Evolutionary conservation across 352 stramenopile genomes (phyloP), one percentile per base, ranked within the genome.

Genomic region (Globisporangium recalcitrans): DNA sequence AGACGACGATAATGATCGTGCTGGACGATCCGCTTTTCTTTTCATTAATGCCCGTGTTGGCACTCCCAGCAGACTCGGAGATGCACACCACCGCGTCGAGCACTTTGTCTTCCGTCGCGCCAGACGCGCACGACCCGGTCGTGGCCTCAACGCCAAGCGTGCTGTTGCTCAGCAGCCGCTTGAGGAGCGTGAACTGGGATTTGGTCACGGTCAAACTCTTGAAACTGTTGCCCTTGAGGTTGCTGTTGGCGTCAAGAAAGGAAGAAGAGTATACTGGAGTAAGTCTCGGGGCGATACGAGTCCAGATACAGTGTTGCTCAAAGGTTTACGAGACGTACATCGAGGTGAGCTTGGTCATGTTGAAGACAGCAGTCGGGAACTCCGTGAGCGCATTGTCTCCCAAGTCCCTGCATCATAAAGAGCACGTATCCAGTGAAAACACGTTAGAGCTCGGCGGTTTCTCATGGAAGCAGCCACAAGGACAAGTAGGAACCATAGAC

Each of bases 331-430:
- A 13, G 8, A 36, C 78, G 57, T 62, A 88, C 80, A 91, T 55
- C n/a, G 73, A 67, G 7, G 72, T 82, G 62, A 91, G 80, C 58
- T 84, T 80, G 11, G 71, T 73, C 78, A 90, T 88, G 59, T 84
- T 82, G 69, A 90, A 91, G 9, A 91, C 74, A 3, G 55, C 65
- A 6, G 58, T 70, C 14, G 77, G 71, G 59, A 91, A 91, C 10
- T 67, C 71, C 0, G 73, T 80, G 61, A 91, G 51, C 22, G 68
- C 66, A 44, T 91, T 91, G 64, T 69, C 34, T 4, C 71, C 74
- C 47, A 91, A 49, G 52, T 83, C 68, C 38, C 80, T 89, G 52
- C 4, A 32, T 19, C 4, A 56, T 1, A 16, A 0, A 55, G 16
- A 51, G 22, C 19, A 21, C 11, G 2, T 13, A 40, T 4, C 11